Evolutionary conservation across 768 basidiomycete species (phyloP).

Genomic region (Amylocystis lapponica): DNA sequence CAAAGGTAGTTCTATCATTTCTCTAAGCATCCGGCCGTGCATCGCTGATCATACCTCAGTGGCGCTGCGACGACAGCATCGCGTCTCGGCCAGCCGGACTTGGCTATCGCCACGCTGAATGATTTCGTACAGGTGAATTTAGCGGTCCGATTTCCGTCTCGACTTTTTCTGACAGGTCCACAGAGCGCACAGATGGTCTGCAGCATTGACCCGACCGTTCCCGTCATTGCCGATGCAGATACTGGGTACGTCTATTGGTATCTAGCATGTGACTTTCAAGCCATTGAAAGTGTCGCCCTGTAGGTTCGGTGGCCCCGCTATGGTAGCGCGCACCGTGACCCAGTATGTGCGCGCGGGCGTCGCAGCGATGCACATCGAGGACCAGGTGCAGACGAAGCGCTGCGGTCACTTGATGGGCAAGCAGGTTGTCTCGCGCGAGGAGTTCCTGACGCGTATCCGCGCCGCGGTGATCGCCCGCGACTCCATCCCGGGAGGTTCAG

Average conservation of each 20-base stretch:
- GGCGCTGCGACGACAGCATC: conserved; percentile 81
- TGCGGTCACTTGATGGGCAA: conserved; percentile 79
- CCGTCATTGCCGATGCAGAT: conserved; percentile 77
- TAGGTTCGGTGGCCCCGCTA: conserved; percentile 70
- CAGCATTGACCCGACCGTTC: conserved; percentile 54
- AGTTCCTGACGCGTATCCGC: conserved; percentile 67
- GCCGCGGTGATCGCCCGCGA: conserved; percentile 76
- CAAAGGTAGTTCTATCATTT: conserved; percentile 44
- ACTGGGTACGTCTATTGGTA: conserved; percentile 46
- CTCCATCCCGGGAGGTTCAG: conserved; percentile 66
- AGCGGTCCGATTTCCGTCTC: conserved; percentile 4
- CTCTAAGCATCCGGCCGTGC: neutral
- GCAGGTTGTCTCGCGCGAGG: conserved; percentile 75
- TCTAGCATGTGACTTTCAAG: neutral
- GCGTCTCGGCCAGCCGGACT: conserved; percentile 70
- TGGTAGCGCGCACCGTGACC: conserved; percentile 70
- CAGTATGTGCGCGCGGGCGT: conserved; percentile 66
- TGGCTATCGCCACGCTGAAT: conserved; percentile 73
- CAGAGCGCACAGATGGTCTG: conserved; percentile 68
- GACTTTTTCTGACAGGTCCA: neutral
- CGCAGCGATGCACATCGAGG: conserved; percentile 74
- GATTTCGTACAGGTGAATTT: conserved; percentile 57
- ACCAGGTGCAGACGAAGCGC: conserved; percentile 78
- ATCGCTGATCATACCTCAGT: conserved; percentile 24
- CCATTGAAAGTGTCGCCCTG: neutral